Evolutionary conservation across 352 stramenopile genomes (phyloP), one percentile per base, ranked within the genome.

Genomic region (Pythium graminicola): DNA sequence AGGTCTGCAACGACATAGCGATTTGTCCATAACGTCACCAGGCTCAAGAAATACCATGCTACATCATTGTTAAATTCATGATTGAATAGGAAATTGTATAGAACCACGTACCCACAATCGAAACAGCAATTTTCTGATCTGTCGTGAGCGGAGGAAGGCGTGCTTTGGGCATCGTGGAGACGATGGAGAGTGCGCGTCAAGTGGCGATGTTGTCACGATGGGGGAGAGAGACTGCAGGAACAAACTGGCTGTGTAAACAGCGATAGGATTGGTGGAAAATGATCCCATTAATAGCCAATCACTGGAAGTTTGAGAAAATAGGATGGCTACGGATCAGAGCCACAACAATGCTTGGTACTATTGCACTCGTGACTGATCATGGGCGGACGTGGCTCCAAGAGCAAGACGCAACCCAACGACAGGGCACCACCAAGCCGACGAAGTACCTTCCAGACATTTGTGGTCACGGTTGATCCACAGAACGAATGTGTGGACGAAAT

Each of bases 1-100:
- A 93, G 69, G 44, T 83, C 79, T 20, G 76, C 67, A 33, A 93
- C 73, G 27, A 93, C 70, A 60, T 84, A 93, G 50, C 80, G 78
- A 51, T 93, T 93, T 11, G 78, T 89, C 81, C 81, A 93, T 33
- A 93, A 69, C 54, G 81, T 87, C 47, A 84, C 56, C 27, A 90
- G 74, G 50, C 81, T 93, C 28, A 89, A 66, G 7, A 89, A 42
- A 55, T 89, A 93, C 79, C 81, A 93, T 31, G 62, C 81, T 90
- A 28, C 13, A 13, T 42, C 35, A 11, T 7, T 42, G 35, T 35
- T 35, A 35, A 42, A 16, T 38, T 17, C 35, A 42, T 42, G 10
- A 35, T 35, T 13, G 29, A n/a, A n/a, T n/a, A n/a, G n/a, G n/a
- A n/a, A n/a, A n/a, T n/a, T n/a, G n/a, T n/a, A n/a, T n/a, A n/a